Conservation (phyloP, 139 green algal species). For the Chlamydomonas incerta region DNA sequence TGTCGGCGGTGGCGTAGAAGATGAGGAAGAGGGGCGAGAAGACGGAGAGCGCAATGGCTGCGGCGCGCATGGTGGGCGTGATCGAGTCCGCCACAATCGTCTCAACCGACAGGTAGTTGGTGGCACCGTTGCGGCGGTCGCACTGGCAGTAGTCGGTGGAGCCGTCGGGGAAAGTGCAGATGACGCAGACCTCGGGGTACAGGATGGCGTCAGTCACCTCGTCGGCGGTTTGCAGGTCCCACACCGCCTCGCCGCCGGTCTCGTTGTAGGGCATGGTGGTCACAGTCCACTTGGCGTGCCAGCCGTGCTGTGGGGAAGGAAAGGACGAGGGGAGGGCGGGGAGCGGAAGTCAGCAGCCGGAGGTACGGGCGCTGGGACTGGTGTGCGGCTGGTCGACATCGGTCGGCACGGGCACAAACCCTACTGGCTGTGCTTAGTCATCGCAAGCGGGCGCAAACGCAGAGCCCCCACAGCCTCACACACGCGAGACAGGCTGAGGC, state of each 20-base stretch:
- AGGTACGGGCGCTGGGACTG: too few species aligned
- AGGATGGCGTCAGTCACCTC: conserved; percentile 43
- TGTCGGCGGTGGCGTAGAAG: conserved; percentile 16
- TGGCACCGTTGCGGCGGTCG: conserved; percentile 13
- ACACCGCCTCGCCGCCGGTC: not conserved
- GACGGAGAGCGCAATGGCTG: conserved; percentile 54
- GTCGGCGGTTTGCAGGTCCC: conserved; percentile 21
- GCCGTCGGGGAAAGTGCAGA: conserved; percentile 34
- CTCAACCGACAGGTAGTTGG: conserved; percentile 31
- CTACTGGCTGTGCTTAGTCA: too few species aligned
- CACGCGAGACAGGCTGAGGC: too few species aligned
- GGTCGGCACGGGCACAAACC: too few species aligned
- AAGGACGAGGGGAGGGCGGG: too few species aligned
- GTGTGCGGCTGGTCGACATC: too few species aligned
- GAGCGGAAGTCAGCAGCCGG: too few species aligned
- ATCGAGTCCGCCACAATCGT: conserved; percentile 34
- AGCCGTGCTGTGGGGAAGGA: conserved; percentile 5
- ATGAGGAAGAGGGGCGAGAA: conserved; percentile 50
- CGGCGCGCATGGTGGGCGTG: conserved; percentile 44
- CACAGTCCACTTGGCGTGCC: conserved; percentile 20
- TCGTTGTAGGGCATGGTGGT: not conserved
- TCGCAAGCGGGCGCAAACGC: too few species aligned
- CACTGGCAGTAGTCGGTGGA: conserved; percentile 16
- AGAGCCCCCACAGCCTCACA: too few species aligned
- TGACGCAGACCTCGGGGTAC: conserved; percentile 51